Conservation (phyloP, 2,329 filamentous ascomycete species). For the Penicillium thymicola region DNA sequence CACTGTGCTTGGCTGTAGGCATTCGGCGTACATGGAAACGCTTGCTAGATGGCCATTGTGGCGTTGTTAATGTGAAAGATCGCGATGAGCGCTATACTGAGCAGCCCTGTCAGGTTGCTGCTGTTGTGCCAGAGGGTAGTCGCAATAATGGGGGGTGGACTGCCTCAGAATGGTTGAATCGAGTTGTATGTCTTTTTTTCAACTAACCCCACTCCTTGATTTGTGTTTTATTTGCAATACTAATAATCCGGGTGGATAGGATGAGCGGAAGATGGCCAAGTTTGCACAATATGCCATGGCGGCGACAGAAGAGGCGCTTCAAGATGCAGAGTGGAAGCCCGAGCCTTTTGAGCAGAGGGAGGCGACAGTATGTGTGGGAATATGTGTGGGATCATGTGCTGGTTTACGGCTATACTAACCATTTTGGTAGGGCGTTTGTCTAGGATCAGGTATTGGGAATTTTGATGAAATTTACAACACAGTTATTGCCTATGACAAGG, state of each 20-base stretch:
- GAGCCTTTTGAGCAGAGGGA: slow-evolving; percentile 61
- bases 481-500: slow-evolving; percentile 69
- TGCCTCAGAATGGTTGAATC: slow-evolving; percentile 44
- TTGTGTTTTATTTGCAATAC: background rate
- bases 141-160: slow-evolving; percentile 45
- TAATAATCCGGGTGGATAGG: slow-evolving; percentile 38
- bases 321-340: slow-evolving; percentile 75
- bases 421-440: slow-evolving; percentile 68
- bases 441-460: slow-evolving; percentile 94
- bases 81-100: slow-evolving; percentile 63
- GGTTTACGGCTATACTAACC: background rate
- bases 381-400: slow-evolving; percentile 13
- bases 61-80: slow-evolving; percentile 69
- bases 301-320: slow-evolving; percentile 78
- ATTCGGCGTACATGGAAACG: slow-evolving; percentile 74
- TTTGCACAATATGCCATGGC: slow-evolving; percentile 92
- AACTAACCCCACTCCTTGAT: background rate
- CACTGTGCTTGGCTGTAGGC: slow-evolving; percentile 43
- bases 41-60: slow-evolving; percentile 74
- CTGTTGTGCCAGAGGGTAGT: slow-evolving; percentile 65
- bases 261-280: slow-evolving; percentile 75
- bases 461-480: slow-evolving; percentile 87
- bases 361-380: slow-evolving; percentile 55
- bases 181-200: slow-evolving; percentile 33
- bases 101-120: slow-evolving; percentile 81